Percentiles rank a stretch among this genome's conserved stretches.
These are phyloP conservation scores for Exophiala dermatitidis DNA, from an alignment of 2,329 filamentous ascomycete species.

Conservation along the genomic window DNA sequence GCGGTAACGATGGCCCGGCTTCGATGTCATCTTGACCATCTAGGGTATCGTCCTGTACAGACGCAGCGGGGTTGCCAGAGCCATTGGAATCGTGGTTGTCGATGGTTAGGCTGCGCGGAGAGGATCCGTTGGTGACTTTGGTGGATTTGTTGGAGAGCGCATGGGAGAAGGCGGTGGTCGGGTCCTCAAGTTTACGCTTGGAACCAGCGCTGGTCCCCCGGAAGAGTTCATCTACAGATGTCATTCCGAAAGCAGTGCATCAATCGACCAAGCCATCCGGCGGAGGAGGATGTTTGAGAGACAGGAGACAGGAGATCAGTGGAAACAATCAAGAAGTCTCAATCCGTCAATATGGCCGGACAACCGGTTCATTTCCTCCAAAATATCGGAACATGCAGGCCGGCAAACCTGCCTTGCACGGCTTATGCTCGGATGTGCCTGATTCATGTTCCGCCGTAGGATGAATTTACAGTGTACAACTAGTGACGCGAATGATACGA, in stretches of 20 bases:
- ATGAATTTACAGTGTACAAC: no score
- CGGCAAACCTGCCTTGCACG: slow-evolving; percentile 1
- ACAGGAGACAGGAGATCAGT: not conserved
- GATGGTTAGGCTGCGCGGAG: slow-evolving; percentile 13
- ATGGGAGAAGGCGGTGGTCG: slow-evolving; percentile 21
- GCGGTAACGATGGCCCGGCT: slow-evolving; percentile 50
- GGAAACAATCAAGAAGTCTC: not conserved
- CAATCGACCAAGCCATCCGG: not conserved
- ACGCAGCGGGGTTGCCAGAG: slow-evolving; percentile 13
- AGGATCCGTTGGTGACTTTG: slow-evolving; percentile 23
- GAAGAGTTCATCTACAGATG: slow-evolving; percentile 24
- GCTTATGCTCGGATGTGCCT: not conserved
- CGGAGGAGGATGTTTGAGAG: not conserved
- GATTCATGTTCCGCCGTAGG: not conserved
- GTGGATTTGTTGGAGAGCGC: slow-evolving; percentile 25
- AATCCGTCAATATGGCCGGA: not conserved
- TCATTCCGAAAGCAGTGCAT: slow-evolving; percentile 11
- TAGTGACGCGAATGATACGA: no score
- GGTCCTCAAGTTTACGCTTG: slow-evolving; percentile 27
- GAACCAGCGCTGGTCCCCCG: slow-evolving; percentile 18
- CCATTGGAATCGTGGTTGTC: slow-evolving; percentile 2
- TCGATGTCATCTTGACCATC: slow-evolving; percentile 42
- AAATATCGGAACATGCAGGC: slow-evolving; percentile 1
- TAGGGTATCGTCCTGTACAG: slow-evolving; percentile 21
- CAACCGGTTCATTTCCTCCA: not conserved